These are phyloP conservation scores for Fragaria iinumae DNA, from an alignment of 306 rosid species.

Conservation along the genomic window DNA sequence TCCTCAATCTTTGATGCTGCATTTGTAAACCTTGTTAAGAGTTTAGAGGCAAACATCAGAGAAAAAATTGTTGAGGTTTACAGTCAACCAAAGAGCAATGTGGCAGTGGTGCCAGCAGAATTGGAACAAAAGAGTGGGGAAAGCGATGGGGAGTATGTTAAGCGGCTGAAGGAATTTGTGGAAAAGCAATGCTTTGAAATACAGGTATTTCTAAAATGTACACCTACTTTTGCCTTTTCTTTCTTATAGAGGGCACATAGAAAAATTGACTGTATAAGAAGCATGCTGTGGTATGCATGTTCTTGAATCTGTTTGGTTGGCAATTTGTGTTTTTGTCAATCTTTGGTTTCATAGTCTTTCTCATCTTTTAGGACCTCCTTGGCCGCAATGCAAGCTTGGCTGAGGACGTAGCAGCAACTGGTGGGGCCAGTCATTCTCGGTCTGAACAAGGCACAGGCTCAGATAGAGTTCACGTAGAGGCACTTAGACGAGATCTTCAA, in stretches of 20 bases:
- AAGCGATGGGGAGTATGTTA: constrained; percentile 69
- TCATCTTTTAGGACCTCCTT: constrained; percentile 62
- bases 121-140: constrained; percentile 80
- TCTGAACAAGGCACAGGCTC: constrained; percentile 60
- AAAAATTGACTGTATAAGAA: neutral
- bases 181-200: constrained; percentile 93
- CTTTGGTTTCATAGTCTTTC: constrained; percentile 19
- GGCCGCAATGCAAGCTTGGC: constrained; percentile 80
- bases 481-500: constrained; percentile 72
- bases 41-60: constrained; percentile 68
- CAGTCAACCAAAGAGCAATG: constrained; percentile 79
- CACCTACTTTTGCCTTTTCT: constrained; percentile 11
- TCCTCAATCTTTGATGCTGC: constrained; percentile 68
- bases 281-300: neutral
- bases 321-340: neutral
- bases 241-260: neutral
- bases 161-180: constrained; percentile 79
- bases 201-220: constrained; percentile 49
- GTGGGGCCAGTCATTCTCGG: constrained; percentile 41
- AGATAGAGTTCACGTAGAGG: constrained; percentile 70
- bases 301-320: neutral
- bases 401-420: constrained; percentile 65
- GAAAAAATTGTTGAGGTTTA: constrained; percentile 73
- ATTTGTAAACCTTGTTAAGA: constrained; percentile 57
- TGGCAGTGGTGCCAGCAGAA: constrained; percentile 92